These are phyloP conservation scores for Boechera divaricarpa DNA, from an alignment of 345 rosid species.

Conservation along the genomic window DNA sequence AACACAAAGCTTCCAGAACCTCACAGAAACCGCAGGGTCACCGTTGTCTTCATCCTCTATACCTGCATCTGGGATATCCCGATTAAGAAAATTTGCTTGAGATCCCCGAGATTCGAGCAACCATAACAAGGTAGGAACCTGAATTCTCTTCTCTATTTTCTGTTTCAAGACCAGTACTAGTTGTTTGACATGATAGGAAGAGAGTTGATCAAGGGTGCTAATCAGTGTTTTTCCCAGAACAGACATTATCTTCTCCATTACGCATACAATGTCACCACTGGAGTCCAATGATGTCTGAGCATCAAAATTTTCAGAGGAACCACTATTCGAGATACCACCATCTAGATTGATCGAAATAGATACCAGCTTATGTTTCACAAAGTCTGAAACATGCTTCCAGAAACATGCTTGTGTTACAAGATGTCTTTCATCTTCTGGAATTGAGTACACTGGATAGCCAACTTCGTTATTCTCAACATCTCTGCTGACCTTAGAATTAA, in stretches of 20 bases:
- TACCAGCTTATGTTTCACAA: constrained; percentile 64
- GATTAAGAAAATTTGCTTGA: constrained; percentile 49
- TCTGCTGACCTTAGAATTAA: constrained; percentile 30
- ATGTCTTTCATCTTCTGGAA: constrained; percentile 78
- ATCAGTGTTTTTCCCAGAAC: constrained; percentile 56
- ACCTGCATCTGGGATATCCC: constrained; percentile 44
- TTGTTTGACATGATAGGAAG: constrained; percentile 70
- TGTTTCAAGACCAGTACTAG: constrained; percentile 59
- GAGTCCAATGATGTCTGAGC: constrained; percentile 47
- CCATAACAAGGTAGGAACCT: constrained; percentile 64
- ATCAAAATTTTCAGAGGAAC: constrained; percentile 44
- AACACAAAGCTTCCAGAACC: constrained; percentile 70
- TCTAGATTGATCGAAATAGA: constrained; percentile 47
- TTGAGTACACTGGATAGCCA: constrained; percentile 48
- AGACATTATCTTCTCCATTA: constrained; percentile 51
- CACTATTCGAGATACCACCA: constrained; percentile 47
- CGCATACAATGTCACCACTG: constrained; percentile 42
- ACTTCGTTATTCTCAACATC: constrained; percentile 42
- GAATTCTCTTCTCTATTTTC: constrained; percentile 61
- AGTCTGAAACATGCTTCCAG: constrained; percentile 77
- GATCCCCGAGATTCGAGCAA: constrained; percentile 55
- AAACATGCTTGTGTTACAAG: constrained; percentile 64
- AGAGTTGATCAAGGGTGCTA: constrained; percentile 56
- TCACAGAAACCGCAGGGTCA: constrained; percentile 46
- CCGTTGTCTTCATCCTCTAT: constrained; percentile 48